Conservation (phyloP, 2,329 filamentous ascomycete species). For the Colletotrichum sublineola region DNA sequence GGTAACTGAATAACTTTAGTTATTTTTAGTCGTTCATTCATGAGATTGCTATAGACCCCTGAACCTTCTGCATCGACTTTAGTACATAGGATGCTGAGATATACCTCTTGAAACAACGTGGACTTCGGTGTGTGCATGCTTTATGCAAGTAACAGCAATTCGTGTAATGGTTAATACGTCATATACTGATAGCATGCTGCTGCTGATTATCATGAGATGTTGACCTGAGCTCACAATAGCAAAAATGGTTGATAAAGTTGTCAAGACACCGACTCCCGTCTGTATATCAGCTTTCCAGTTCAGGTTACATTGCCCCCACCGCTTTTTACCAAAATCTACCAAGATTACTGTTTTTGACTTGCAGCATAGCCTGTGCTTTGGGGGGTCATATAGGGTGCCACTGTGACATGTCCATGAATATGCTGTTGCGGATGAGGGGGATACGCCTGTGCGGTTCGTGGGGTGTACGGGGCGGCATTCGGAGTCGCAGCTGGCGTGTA, state of each 20-base stretch:
- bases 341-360: background rate
- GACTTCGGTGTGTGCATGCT: background rate
- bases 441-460: background rate
- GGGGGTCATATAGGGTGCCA: too few species aligned
- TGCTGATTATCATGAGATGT: too few species aligned
- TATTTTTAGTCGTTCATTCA: background rate
- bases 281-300: too few species aligned
- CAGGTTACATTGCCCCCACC: too few species aligned
- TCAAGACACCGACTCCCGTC: too few species aligned
- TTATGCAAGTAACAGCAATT: too few species aligned
- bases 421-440: background rate
- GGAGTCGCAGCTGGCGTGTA: slow-evolving; percentile 23
- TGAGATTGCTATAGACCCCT: too few species aligned
- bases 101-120: background rate
- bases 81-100: rapidly evolving
- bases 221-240: too few species aligned
- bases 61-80: too few species aligned
- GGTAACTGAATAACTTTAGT: background rate
- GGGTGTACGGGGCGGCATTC: background rate
- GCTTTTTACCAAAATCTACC: background rate
- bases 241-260: too few species aligned
- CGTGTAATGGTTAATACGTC: too few species aligned
- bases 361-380: background rate
- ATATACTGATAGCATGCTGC: too few species aligned
- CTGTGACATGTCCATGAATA: background rate